Base-by-base conservation (phyloP, 106 monocot species). In the Apostasia ramifera region DNA sequence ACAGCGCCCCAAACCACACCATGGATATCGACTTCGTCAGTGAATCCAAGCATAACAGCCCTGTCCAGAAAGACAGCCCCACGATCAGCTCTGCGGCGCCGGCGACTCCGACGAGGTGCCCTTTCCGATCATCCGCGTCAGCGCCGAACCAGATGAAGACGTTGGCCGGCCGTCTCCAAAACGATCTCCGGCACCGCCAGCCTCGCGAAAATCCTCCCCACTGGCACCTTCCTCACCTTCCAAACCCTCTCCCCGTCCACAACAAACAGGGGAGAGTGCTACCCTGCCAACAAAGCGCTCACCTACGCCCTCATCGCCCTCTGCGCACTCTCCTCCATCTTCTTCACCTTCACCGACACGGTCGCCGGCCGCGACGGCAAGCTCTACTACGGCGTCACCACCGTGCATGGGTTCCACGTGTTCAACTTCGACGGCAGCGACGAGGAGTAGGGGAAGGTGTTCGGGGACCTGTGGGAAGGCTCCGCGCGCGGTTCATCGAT, bases 341-440 rank as follows among this genome's bases (percentile, higher is more conserved):
- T 84, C 79, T 80, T 81, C 81, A 71, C 82, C 76, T 64, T 88
- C 79, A 88, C 88, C 55, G 84, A 88, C 71, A 82, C 74, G 68
- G 4, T 79, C 50, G 42, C 47, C 5, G 79, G 77, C 15, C 6
- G 41, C 11, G 76, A 79, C 71, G 88, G 84, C 8, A 75, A 81
- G 63, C 51, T 74, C 73, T 82, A 84, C 73, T 79, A 71, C 59
- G 86, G 80, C 15, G 1, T 83, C 2, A 77, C 80, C 12, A 82
- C 82, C 7, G 38, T 59, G 38, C 50, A 45, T 13, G 76, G 88
- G 0, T 50, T 89, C 49, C 66, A 65, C 72, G 44, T 80, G 43
- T 74, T 89, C 71, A 85, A 82, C 73, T 73, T 71, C 57, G 74
- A 71, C 13, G 79, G 65, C 51, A 8, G 2, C 14, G 66, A 73